A percentile compares a stretch with the other conserved stretches of the same genome.
Conservation (phyloP, 352 stramenopile genomes). For the Pythium scleroteichum region DNA sequence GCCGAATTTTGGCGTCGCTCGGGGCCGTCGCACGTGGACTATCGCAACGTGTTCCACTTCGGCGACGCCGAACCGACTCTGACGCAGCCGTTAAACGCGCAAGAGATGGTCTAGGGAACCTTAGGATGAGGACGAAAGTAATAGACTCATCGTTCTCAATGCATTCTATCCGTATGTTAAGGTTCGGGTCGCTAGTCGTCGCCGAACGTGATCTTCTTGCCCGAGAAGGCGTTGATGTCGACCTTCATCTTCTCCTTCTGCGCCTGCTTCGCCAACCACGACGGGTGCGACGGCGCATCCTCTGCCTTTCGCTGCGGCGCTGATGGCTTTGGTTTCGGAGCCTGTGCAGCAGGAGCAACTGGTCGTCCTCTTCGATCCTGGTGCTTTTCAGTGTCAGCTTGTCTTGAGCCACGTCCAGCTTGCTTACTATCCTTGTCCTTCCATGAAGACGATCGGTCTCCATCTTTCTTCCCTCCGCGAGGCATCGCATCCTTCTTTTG, state of each 20-base stretch:
- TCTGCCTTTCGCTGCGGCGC: constrained; percentile 23
- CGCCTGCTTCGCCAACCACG: constrained; percentile 79
- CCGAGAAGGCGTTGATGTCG: constrained; percentile 62
- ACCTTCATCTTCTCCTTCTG: constrained; percentile 84
- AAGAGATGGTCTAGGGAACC: constrained; percentile 15
- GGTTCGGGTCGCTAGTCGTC: constrained; percentile 34
- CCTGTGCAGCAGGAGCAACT: neutral
- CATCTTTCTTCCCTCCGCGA: constrained; percentile 12
- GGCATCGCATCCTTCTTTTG: constrained; percentile 33
- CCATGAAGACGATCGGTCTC: constrained; percentile 7
- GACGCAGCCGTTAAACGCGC: constrained; percentile 2
- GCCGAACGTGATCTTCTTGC: constrained; percentile 85
- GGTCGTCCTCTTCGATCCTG: constrained; percentile 23
- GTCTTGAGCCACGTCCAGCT: constrained; percentile 5
- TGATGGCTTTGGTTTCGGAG: constrained; percentile 1
- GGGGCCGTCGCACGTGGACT: constrained; percentile 18
- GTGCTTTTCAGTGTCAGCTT: constrained; percentile 21
- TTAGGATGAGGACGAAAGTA: too few relatives aligned
- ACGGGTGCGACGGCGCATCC: constrained; percentile 49
- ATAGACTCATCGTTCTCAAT: neutral
- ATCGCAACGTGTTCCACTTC: constrained; percentile 20
- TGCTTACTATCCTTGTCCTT: neutral
- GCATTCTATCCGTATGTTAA: constrained; percentile 1
- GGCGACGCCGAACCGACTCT: neutral
- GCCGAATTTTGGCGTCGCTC: constrained; percentile 29